These are phyloP conservation scores for Ceratocystis ficicola DNA, from an alignment of 2,329 filamentous ascomycete species.

Conservation along the genomic window DNA sequence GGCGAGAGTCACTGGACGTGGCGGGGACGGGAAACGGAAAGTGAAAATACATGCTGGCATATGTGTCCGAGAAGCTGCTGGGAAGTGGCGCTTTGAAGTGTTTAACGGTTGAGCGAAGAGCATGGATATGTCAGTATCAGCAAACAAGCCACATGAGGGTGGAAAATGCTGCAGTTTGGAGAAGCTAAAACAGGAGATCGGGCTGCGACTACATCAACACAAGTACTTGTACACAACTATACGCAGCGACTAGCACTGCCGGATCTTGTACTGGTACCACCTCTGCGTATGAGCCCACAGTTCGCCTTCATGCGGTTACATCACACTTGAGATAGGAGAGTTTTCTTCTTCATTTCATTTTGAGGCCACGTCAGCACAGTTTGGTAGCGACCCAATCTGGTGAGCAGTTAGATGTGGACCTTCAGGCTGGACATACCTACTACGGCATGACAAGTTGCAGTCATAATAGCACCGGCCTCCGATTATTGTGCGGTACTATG, in stretches of 20 bases:
- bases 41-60: slow-evolving; percentile 14
- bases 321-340: not conserved
- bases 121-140: too few species aligned
- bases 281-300: not conserved
- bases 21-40: slow-evolving; percentile 20
- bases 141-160: too few species aligned
- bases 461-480: not conserved
- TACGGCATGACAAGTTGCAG: not conserved
- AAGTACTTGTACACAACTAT: not conserved
- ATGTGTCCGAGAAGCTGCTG: not conserved
- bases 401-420: not conserved
- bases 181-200: not conserved
- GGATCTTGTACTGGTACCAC: not conserved
- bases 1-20: not conserved
- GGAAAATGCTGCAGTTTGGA: not conserved
- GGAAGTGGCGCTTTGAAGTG: not conserved
- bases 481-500: not conserved
- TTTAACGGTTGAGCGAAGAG: too few species aligned
- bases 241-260: not conserved
- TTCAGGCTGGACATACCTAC: not conserved
- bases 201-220: not conserved
- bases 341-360: not conserved
- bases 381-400: not conserved
- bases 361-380: not conserved
- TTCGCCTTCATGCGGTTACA: not conserved